These are phyloP conservation scores for Cutaneotrichosporon sp. DNA, from an alignment of 1,284 basidiomycete species.

Conservation along the genomic window DNA sequence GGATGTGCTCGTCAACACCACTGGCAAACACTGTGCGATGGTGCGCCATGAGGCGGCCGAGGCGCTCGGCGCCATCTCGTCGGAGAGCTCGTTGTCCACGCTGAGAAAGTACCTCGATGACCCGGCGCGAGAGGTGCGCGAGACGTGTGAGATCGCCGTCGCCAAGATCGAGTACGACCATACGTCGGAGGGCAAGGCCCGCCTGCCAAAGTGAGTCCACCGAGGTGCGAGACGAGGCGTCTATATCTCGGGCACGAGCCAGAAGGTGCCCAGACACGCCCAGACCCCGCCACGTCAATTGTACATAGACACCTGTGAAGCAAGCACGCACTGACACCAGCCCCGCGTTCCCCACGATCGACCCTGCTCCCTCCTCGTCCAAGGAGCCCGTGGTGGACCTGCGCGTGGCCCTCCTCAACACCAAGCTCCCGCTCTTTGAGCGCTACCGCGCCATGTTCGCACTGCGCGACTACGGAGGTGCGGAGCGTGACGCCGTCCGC, in stretches of 20 bases:
- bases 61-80: constrained; percentile 92
- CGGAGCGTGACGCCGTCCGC: constrained; percentile 66
- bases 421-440: constrained; percentile 74
- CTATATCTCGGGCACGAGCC: neutral
- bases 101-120: constrained; percentile 73
- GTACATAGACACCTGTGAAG: too few relatives aligned
- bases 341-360: constrained; percentile 78
- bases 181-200: constrained; percentile 53
- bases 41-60: constrained; percentile 99
- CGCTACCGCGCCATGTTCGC: constrained; percentile 99
- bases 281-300: neutral
- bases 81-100: constrained; percentile 65
- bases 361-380: constrained; percentile 75
- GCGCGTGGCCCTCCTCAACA: constrained; percentile 67
- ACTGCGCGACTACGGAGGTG: constrained; percentile 80
- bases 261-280: neutral
- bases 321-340: constrained; percentile 42
- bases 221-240: neutral
- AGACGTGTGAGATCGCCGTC: constrained; percentile 97
- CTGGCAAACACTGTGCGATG: constrained; percentile 65
- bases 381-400: constrained; percentile 57
- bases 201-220: constrained; percentile 44
- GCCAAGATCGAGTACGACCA: constrained; percentile 93
- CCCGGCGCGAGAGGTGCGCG: constrained; percentile 76
- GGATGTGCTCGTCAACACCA: constrained; percentile 68